These are phyloP conservation scores for Claviceps purpurea DNA, from an alignment of 2,329 filamentous ascomycete genomes.

Conservation along the genomic window DNA sequence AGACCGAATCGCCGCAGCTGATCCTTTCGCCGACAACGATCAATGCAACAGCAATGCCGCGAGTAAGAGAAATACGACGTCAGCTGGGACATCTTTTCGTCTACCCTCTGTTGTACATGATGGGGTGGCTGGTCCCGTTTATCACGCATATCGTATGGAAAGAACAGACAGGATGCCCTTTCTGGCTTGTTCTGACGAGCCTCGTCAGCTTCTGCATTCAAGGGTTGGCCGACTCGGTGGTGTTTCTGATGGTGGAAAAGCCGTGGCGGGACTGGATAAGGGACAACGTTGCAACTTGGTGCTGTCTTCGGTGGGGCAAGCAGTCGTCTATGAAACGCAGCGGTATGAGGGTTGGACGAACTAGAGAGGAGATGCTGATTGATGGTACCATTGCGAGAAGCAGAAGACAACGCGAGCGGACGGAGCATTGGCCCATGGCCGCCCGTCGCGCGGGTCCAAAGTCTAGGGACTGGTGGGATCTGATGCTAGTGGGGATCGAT, in stretches of 20 bases:
- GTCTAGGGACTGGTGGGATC: conserved; percentile 19
- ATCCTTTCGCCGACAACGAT: conserved; percentile 10
- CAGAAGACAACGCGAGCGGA: conserved; percentile 34
- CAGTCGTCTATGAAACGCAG: conserved; percentile 4
- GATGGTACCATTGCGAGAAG: conserved; percentile 34
- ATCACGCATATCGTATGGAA: conserved; percentile 41
- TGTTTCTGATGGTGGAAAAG: conserved; percentile 58
- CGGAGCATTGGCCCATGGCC: conserved; percentile 17
- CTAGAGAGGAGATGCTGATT: conserved; percentile 37
- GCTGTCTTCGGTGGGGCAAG: neutral
- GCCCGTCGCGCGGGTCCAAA: conserved; percentile 7
- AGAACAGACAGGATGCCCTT: conserved; percentile 29
- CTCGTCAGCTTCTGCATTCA: conserved; percentile 50
- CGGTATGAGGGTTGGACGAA: conserved; percentile 25
- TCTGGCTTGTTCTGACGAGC: conserved; percentile 39
- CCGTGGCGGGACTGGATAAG: conserved; percentile 40
- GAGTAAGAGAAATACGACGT: conserved; percentile 43
- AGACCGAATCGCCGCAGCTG: conserved; percentile 6
- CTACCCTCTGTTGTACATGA: conserved; percentile 59
- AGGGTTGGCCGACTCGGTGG: conserved; percentile 51
- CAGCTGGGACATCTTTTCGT: conserved; percentile 63
- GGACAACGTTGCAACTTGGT: neutral
- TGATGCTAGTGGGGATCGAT: conserved; percentile 5
- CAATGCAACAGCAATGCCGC: conserved; percentile 17
- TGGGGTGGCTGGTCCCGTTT: conserved; percentile 62